phyloP scores from a whole-genome alignment of 139 green algal species.

The Chlamydomonas urium region DNA sequence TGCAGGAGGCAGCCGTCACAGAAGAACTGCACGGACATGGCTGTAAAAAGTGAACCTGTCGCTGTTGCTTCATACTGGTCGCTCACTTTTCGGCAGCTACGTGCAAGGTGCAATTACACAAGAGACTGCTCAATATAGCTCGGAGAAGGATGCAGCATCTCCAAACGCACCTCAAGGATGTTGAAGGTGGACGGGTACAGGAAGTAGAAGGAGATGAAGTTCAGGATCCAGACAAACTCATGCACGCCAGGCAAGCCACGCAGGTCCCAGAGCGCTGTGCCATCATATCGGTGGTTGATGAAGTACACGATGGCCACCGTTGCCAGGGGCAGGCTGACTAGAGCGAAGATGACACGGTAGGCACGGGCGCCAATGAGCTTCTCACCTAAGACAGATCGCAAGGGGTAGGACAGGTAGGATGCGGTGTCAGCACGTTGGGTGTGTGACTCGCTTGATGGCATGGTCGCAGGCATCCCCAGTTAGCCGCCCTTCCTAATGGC shows the following conservation, averaged over 20 bases:
- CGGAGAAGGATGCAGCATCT: neutral
- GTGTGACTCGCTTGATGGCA: too few relatives aligned
- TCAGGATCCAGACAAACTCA: slow-evolving; percentile 77
- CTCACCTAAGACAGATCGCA: too few relatives aligned
- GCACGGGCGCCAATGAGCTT: slow-evolving; percentile 80
- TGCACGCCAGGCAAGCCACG: slow-evolving; percentile 74
- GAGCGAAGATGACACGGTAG: slow-evolving; percentile 90
- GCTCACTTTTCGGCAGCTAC: too few relatives aligned
- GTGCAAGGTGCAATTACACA: neutral
- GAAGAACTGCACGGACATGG: too few relatives aligned
- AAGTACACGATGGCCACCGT: slow-evolving; percentile 90
- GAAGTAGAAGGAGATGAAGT: slow-evolving; percentile 97
- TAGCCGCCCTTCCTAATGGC: neutral
- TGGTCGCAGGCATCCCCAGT: neutral
- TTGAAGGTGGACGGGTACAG: slow-evolving; percentile 99
- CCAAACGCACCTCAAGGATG: slow-evolving; percentile 77
- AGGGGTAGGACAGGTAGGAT: too few relatives aligned
- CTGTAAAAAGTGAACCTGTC: too few relatives aligned
- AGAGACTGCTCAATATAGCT: neutral
- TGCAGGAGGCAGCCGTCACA: too few relatives aligned
- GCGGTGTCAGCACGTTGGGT: too few relatives aligned
- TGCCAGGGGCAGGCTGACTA: slow-evolving; percentile 82
- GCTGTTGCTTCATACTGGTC: too few relatives aligned
- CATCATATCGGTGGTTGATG: slow-evolving; percentile 84
- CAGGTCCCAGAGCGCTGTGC: slow-evolving; percentile 78